Evolutionary conservation across 306 rosid genomes (phyloP).

Genomic region (Malus fusca): DNA sequence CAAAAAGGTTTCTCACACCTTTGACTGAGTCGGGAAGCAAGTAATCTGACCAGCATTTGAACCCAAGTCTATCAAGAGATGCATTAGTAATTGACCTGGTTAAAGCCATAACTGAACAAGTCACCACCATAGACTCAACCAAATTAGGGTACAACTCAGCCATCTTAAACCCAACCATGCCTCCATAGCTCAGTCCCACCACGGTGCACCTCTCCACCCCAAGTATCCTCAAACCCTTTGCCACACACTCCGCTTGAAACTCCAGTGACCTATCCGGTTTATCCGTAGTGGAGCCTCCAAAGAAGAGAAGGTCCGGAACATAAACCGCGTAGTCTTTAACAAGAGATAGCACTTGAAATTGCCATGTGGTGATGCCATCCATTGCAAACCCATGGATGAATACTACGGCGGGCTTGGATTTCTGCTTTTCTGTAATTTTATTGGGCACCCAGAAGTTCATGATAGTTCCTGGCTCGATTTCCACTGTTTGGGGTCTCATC

Average conservation of each 20-base stretch:
- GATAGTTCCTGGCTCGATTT: constrained; percentile 35
- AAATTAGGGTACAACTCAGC: constrained; percentile 27
- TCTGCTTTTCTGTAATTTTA: neutral
- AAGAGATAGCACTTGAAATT: constrained; percentile 26
- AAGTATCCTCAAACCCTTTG: constrained; percentile 26
- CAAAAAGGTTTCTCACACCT: constrained; percentile 5
- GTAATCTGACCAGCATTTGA: constrained; percentile 22
- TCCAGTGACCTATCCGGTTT: constrained; percentile 22
- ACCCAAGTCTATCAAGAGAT: constrained; percentile 20
- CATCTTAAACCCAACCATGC: constrained; percentile 40
- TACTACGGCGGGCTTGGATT: constrained; percentile 20
- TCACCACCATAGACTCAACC: constrained; percentile 33
- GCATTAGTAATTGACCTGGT: constrained; percentile 16
- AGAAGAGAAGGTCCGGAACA: constrained; percentile 38
- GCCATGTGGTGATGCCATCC: constrained; percentile 38
- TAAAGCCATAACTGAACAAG: constrained; percentile 23
- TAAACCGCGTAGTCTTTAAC: constrained; percentile 26
- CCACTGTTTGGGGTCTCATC: constrained; percentile 16
- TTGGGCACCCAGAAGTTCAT: constrained; percentile 34
- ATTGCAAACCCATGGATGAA: constrained; percentile 34
- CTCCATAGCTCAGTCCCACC: constrained; percentile 40
- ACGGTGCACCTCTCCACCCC: constrained; percentile 36
- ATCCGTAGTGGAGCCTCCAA: constrained; percentile 32
- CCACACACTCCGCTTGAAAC: constrained; percentile 44
- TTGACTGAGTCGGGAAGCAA: constrained; percentile 27